A percentile compares a stretch with the other conserved stretches of the same genome.
Conservation (phyloP, 139 green algal species). For the Chlamydomonas incerta region DNA sequence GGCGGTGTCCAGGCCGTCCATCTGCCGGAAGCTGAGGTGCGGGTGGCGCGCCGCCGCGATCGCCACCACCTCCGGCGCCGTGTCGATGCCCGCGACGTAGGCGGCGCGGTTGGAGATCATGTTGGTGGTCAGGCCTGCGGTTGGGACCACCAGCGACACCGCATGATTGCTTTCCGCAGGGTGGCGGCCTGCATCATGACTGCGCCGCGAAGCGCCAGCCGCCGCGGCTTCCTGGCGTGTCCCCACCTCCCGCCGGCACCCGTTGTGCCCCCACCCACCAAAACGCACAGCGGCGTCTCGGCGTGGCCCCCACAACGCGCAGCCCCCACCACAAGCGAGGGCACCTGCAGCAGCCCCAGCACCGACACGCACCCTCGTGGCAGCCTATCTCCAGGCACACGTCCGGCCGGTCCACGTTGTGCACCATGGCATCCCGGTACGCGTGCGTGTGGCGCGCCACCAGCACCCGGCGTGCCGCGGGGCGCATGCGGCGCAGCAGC, state of each 20-base stretch:
- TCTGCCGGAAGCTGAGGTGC: conserved; percentile 6
- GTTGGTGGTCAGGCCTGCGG: conserved; percentile 39
- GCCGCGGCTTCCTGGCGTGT: no score
- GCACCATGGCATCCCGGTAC: conserved; percentile 35
- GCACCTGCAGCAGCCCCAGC: no score
- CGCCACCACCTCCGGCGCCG: conserved; percentile 9
- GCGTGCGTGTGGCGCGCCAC: conserved; percentile 12
- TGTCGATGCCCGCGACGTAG: conserved; percentile 30
- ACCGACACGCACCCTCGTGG: conserved; percentile 28
- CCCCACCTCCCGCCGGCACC: no score
- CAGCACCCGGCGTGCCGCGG: conserved; percentile 5
- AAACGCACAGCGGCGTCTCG: not conserved
- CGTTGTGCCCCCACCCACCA: no score
- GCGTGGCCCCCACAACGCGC: no score
- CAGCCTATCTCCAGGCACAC: conserved; percentile 51
- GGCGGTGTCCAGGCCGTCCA: conserved; percentile 8
- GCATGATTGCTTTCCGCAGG: no score
- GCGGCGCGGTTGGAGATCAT: conserved; percentile 41
- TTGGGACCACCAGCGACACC: not conserved
- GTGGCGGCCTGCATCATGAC: no score
- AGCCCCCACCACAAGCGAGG: no score
- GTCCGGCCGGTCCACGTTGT: conserved; percentile 32
- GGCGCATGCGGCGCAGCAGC: conserved; percentile 1
- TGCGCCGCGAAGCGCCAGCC: no score
- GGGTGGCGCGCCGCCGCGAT: conserved; percentile 22